Conservation (phyloP, 257 asterid genomes). For the Plantago major region DNA sequence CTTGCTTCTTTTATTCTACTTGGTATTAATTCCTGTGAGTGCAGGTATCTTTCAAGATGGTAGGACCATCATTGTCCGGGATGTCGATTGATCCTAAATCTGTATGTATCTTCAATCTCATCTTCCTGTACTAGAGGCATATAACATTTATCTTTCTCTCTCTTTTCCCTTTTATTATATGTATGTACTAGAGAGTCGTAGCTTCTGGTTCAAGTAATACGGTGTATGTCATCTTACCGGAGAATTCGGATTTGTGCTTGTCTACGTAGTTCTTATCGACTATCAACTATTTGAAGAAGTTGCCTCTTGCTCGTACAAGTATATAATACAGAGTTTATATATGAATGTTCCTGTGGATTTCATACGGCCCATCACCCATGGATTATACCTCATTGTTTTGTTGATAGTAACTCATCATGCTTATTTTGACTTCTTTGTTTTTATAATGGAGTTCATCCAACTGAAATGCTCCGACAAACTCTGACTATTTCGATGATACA, state of each 20-base stretch:
- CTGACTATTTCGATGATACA: too few relatives aligned
- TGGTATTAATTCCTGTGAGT: slow-evolving; percentile 22
- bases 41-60: slow-evolving; percentile 92
- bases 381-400: too few relatives aligned
- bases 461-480: not conserved
- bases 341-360: too few relatives aligned
- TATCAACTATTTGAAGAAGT: too few relatives aligned
- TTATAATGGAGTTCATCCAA: not conserved
- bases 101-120: slow-evolving; percentile 42
- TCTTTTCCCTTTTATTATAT: slow-evolving; percentile 9
- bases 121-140: not conserved
- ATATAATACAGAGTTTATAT: too few relatives aligned
- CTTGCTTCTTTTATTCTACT: slow-evolving; percentile 13
- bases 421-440: not conserved
- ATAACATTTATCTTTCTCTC: not conserved
- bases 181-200: slow-evolving; percentile 4
- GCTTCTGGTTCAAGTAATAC: slow-evolving; percentile 7
- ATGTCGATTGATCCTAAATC: slow-evolving; percentile 88
- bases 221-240: slow-evolving; percentile 9
- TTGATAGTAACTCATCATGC: not conserved
- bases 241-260: not conserved
- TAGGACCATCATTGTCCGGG: slow-evolving; percentile 81
- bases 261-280: not conserved
- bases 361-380: too few relatives aligned
- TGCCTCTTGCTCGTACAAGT: too few relatives aligned